A percentile compares a stretch with the other conserved stretches of the same genome.
Conservation (phyloP, 1,139 yeast species). For the Saccharomyces hybrid region DNA sequence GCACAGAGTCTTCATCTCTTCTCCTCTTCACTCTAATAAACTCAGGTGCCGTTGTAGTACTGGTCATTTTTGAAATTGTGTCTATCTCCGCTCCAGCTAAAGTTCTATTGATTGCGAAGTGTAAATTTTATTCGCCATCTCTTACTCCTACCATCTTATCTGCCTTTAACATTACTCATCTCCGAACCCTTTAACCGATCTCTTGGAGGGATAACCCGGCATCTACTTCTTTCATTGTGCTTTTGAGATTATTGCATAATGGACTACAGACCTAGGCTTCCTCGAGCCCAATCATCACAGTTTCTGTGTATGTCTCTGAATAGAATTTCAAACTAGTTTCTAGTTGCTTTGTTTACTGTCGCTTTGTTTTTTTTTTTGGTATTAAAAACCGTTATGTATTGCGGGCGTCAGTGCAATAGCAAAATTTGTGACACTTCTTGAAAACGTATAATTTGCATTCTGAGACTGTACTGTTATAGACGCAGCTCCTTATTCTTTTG, state of each 20-base stretch:
- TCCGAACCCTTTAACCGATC: no score
- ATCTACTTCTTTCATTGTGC: no score
- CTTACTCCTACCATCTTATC: neutral
- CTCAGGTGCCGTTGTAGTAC: conserved; percentile 37
- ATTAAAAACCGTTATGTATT: neutral
- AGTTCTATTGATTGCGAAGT: no score
- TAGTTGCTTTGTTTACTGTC: neutral
- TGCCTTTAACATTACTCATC: no score
- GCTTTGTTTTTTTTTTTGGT: neutral
- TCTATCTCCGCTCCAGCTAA: no score
- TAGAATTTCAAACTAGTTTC: neutral
- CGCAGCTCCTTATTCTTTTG: no score
- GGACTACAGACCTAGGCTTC: no score
- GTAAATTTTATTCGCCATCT: neutral
- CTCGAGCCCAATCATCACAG: no score
- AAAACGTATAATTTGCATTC: neutral
- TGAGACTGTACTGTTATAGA: neutral
- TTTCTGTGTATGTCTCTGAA: no score
- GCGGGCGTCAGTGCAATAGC: neutral
- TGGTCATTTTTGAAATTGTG: conserved; percentile 1
- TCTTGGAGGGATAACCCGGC: no score
- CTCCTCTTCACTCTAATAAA: conserved; percentile 77
- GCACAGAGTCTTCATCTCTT: conserved; percentile 78
- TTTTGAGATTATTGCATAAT: no score
- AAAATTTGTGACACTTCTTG: neutral